These are phyloP conservation scores for Debaryomyces psychrophilus DNA, from an alignment of 1,139 yeast species.

Conservation along the genomic window DNA sequence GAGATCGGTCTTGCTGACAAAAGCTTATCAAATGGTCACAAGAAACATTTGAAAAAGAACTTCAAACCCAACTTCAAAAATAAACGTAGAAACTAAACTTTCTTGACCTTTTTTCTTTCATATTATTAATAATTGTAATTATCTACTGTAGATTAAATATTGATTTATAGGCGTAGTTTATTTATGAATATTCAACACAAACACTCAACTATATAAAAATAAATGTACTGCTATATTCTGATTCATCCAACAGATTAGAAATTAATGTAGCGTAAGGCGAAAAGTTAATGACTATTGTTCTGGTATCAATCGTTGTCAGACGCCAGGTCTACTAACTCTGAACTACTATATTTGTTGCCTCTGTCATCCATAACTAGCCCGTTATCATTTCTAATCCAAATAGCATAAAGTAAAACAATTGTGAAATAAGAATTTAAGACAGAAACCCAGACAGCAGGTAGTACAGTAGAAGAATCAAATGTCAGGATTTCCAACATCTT, in stretches of 20 bases:
- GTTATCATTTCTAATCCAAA: slow-evolving; percentile 41
- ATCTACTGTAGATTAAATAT: slow-evolving; percentile 4
- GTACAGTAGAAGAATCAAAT: neutral
- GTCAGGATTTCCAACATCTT: slow-evolving; percentile 1
- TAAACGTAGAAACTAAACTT: slow-evolving; percentile 7
- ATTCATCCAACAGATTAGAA: neutral
- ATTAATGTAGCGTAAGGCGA: neutral
- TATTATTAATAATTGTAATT: slow-evolving; percentile 4
- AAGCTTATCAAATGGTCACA: slow-evolving; percentile 28
- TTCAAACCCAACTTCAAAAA: slow-evolving; percentile 15
- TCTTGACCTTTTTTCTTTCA: neutral
- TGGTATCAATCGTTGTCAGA: neutral
- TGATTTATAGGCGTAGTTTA: slow-evolving; percentile 4
- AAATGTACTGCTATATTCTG: neutral
- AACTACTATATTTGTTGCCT: neutral
- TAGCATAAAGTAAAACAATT: slow-evolving; percentile 29
- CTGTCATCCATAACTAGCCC: slow-evolving; percentile 34
- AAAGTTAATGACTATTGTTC: neutral
- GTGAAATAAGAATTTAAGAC: slow-evolving; percentile 22
- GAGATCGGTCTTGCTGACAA: slow-evolving; percentile 61
- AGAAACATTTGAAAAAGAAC: slow-evolving; percentile 19
- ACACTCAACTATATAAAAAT: neutral
- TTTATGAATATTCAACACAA: slow-evolving; percentile 1
- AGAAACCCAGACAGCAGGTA: slow-evolving; percentile 17
- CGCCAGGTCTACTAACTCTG: neutral